Base-by-base conservation (phyloP, 768 basidiomycete species). In the Ephemerocybe angulata region DNA sequence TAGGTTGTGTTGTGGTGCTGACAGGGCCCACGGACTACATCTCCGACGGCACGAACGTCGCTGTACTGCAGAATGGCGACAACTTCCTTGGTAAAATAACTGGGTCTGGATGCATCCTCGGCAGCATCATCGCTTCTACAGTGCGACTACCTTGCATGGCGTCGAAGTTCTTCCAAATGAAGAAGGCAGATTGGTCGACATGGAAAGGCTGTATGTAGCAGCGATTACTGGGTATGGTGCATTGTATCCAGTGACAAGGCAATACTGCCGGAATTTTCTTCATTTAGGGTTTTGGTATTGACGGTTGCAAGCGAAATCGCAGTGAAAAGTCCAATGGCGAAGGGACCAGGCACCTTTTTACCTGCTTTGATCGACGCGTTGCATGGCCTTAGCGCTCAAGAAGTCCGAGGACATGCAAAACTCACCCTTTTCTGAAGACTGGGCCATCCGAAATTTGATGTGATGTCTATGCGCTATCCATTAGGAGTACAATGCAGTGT, bases 21-120 rank as follows among this genome's bases (percentile, higher is more conserved):
- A 93, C 92, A 0, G 95, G 95, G 1, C 72, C 77, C 13, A 75
- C 70, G 0, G 95, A 98, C 65, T 95, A 88, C 68, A 76, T 97
- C 44, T 92, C 91, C 0, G 91, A 97, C 62, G 95, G 94, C 5
- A 63, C 68, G 11, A 76, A 68, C 4, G 85, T 92, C 4, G 76
- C 90, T n/a, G 76, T 79, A 40, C 70, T 92, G 6, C 71, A 75
- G 3, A 97, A 97, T 62, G 95, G 95, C 0, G 76, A 89, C 63
- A 70, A 74, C 15, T 71, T 88, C 24, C 81, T 97, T 7, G 86
- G 85, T 0, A 75, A 80, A 52, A 93, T 98, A 53, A 97, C 95
- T 0, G 95, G 94, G 0, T 90, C 90, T 24, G 94, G 94, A 3
- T 98, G 94, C 63, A 84, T 95, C 67, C 74, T 84, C 22, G 89